These are phyloP conservation scores for Chytriomyces sp. DNA, from an alignment of 192 early-diverging fungal species.

Conservation along the genomic window DNA sequence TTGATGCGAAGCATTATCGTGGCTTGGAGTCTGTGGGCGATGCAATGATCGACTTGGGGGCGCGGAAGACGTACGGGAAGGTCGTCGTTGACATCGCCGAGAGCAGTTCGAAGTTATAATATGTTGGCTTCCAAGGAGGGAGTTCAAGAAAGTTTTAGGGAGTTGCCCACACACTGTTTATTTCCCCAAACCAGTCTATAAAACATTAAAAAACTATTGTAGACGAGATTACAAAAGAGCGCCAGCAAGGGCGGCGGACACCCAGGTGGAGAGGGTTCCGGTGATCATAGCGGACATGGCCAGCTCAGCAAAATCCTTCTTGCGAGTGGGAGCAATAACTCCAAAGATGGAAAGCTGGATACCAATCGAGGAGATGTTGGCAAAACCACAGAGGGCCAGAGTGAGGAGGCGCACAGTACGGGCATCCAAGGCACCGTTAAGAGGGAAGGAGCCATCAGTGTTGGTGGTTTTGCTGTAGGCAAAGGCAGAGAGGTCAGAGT, in stretches of 20 bases:
- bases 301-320: slow-evolving; percentile 70
- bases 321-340: slow-evolving; percentile 71
- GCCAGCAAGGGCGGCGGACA: slow-evolving; percentile 82
- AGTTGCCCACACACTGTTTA: background rate
- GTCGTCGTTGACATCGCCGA: slow-evolving; percentile 59
- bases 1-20: background rate
- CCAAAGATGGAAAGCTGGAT: slow-evolving; percentile 78
- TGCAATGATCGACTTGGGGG: slow-evolving; percentile 71
- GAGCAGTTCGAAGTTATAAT: background rate
- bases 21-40: slow-evolving; percentile 61
- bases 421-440: slow-evolving; percentile 15
- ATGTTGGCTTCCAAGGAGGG: background rate
- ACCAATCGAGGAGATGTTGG: slow-evolving; percentile 82
- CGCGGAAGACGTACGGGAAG: slow-evolving; percentile 77
- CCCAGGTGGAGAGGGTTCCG: slow-evolving; percentile 77
- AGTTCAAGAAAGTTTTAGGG: background rate
- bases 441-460: slow-evolving; percentile 8
- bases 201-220: background rate
- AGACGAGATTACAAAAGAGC: slow-evolving; percentile 37
- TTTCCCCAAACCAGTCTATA: background rate
- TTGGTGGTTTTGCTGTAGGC: slow-evolving; percentile 5
- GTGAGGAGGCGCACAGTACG: slow-evolving; percentile 47
- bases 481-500: slow-evolving; percentile 36
- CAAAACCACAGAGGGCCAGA: slow-evolving; percentile 87
- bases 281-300: slow-evolving; percentile 78